phyloP scores from a whole-genome alignment of 768 basidiomycete genomes.

The Collybia sp. region DNA sequence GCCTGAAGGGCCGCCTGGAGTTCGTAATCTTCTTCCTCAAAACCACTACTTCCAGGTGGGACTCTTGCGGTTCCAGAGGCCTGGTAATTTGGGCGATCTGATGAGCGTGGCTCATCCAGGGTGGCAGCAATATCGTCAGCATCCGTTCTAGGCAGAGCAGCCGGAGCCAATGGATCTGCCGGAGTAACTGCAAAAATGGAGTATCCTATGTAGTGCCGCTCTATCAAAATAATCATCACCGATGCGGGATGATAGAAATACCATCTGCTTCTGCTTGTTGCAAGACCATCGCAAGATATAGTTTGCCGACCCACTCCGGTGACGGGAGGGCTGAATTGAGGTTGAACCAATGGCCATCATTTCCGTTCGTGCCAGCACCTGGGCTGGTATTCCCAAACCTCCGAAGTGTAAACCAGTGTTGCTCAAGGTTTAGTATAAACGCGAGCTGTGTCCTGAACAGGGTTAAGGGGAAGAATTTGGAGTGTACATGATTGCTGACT shows the following conservation, averaged over 20 bases:
- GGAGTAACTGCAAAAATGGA: slow-evolving; percentile 77
- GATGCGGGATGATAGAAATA: slow-evolving; percentile 19
- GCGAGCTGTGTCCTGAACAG: slow-evolving; percentile 60
- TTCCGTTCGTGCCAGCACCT: slow-evolving; percentile 36
- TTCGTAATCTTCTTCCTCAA: slow-evolving; percentile 85
- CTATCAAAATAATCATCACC: background rate
- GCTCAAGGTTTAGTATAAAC: slow-evolving; percentile 81
- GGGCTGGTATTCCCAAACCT: slow-evolving; percentile 61
- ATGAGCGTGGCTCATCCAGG: slow-evolving; percentile 43
- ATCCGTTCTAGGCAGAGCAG: slow-evolving; percentile 58
- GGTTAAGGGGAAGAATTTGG: too few species aligned
- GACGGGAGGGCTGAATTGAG: slow-evolving; percentile 67
- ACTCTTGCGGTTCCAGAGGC: slow-evolving; percentile 2
- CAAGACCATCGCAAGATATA: slow-evolving; percentile 81
- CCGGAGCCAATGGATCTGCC: slow-evolving; percentile 45
- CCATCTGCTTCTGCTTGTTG: slow-evolving; percentile 87
- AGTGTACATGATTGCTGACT: slow-evolving; percentile 60
- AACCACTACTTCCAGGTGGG: slow-evolving; percentile 20
- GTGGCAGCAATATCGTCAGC: slow-evolving; percentile 69
- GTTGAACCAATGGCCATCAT: slow-evolving; percentile 81
- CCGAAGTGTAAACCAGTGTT: slow-evolving; percentile 89
- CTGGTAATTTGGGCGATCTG: slow-evolving; percentile 8
- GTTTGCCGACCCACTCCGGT: slow-evolving; percentile 82
- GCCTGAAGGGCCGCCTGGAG: slow-evolving; percentile 87
- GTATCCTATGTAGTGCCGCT: slow-evolving; percentile 48